A percentile compares a stretch with the other conserved stretches of the same genome.
phyloP scores from a whole-genome alignment of 495 filamentous ascomycete species.

The Tricharina praecox region DNA sequence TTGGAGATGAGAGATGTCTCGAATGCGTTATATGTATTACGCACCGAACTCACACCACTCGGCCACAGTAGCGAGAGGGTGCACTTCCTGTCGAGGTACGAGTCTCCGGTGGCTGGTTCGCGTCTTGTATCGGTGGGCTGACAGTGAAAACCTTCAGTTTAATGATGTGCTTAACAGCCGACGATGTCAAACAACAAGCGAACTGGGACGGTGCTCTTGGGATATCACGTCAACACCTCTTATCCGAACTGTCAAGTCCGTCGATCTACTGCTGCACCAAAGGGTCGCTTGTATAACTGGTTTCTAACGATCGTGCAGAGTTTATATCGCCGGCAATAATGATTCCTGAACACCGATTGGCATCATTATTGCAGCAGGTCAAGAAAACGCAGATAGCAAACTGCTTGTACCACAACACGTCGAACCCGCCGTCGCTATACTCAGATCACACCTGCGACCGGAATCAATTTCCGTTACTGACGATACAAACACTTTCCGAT shows the following conservation, averaged over 20 bases:
- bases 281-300: slow-evolving; percentile 4
- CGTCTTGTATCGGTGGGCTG: background rate
- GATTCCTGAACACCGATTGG: slow-evolving; percentile 90
- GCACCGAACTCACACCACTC: slow-evolving; percentile 74
- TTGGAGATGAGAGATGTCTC: slow-evolving; percentile 59
- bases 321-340: slow-evolving; percentile 95
- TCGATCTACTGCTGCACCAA: slow-evolving; percentile 2
- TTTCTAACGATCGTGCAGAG: slow-evolving; percentile 33
- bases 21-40: slow-evolving; percentile 60
- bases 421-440: slow-evolving; percentile 67
- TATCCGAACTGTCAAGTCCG: slow-evolving; percentile 69
- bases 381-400: slow-evolving; percentile 65
- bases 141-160: too few relatives aligned
- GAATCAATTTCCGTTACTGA: slow-evolving; percentile 56
- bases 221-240: slow-evolving; percentile 53
- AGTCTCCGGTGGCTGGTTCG: background rate
- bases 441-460: slow-evolving; percentile 72
- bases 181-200: slow-evolving; percentile 65
- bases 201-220: slow-evolving; percentile 76
- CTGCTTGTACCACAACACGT: slow-evolving; percentile 78
- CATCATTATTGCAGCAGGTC: slow-evolving; percentile 60
- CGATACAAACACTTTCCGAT: slow-evolving; percentile 47
- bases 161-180: slow-evolving; percentile 68
- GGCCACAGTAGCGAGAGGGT: slow-evolving; percentile 59
- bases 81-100: slow-evolving; percentile 67